Conservation (phyloP, 148 eudicot species). For the Vaccinium darrowii region DNA sequence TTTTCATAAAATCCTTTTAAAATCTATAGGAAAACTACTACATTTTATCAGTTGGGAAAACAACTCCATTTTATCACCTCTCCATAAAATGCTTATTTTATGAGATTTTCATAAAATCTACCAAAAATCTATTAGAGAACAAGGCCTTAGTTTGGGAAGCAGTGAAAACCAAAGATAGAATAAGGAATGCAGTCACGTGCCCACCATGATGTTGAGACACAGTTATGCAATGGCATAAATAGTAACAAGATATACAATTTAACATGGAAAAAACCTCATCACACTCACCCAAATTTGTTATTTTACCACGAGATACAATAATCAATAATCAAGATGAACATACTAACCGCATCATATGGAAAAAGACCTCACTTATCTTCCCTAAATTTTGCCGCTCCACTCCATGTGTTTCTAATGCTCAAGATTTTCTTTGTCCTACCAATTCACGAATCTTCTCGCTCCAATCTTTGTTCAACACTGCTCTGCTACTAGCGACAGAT, state of each 20-base stretch:
- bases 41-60: too few relatives aligned
- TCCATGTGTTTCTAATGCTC: not conserved
- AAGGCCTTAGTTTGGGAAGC: not conserved
- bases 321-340: not conserved
- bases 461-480: not conserved
- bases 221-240: not conserved
- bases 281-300: not conserved
- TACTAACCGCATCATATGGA: not conserved
- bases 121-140: too few relatives aligned
- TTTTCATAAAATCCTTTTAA: too few relatives aligned
- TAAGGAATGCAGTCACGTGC: not conserved
- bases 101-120: too few relatives aligned
- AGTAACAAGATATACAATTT: not conserved
- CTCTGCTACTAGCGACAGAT: not conserved
- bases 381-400: not conserved
- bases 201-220: not conserved
- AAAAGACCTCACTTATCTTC: not conserved
- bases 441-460: not conserved
- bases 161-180: not conserved
- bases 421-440: not conserved
- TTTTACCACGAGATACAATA: not conserved
- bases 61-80: too few relatives aligned
- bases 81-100: too few relatives aligned
- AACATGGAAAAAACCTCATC: not conserved
- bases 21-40: too few relatives aligned